A percentile compares a stretch with the other conserved stretches of the same genome.
Evolutionary conservation across 2,329 filamentous ascomycete genomes (phyloP).

Genomic region (Chrysosphaeria jannelii): DNA sequence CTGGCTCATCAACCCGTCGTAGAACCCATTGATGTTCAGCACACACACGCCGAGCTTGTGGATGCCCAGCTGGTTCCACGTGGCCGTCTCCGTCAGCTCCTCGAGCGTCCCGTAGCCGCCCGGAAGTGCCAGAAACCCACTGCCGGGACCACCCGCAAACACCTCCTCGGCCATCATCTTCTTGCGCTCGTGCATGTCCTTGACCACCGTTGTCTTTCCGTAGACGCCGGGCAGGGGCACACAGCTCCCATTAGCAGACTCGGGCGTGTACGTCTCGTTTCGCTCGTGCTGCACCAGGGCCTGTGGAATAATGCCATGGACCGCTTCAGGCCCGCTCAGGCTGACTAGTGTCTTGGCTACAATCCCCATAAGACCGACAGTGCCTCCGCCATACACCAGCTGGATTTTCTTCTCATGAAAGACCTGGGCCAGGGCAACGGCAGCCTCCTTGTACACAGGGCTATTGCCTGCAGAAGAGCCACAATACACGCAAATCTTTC

Average conservation of each 20-base stretch:
- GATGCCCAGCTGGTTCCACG: slow-evolving; percentile 93
- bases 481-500: slow-evolving; percentile 90
- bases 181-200: slow-evolving; percentile 92
- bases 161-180: slow-evolving; percentile 78
- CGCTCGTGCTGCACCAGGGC: slow-evolving; percentile 58
- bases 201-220: slow-evolving; percentile 63
- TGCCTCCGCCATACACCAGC: slow-evolving; percentile 91
- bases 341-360: slow-evolving; percentile 62
- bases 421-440: slow-evolving; percentile 38
- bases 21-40: slow-evolving; percentile 73
- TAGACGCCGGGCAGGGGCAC: slow-evolving; percentile 36
- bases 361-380: slow-evolving; percentile 85
- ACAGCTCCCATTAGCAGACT: slow-evolving; percentile 8
- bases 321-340: slow-evolving; percentile 47
- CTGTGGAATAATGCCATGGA: slow-evolving; percentile 82
- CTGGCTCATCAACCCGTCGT: slow-evolving; percentile 65
- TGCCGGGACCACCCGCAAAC: slow-evolving; percentile 48
- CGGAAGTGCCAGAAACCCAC: slow-evolving; percentile 64
- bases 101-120: slow-evolving; percentile 90
- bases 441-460: slow-evolving; percentile 47
- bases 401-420: slow-evolving; percentile 52
- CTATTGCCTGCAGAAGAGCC: slow-evolving; percentile 47
- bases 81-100: slow-evolving; percentile 72
- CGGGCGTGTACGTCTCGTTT: slow-evolving; percentile 20
- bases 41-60: slow-evolving; percentile 54